These are phyloP conservation scores for Geotrichum carabidarum DNA, from an alignment of 1,139 yeast genomes.

Conservation along the genomic window DNA sequence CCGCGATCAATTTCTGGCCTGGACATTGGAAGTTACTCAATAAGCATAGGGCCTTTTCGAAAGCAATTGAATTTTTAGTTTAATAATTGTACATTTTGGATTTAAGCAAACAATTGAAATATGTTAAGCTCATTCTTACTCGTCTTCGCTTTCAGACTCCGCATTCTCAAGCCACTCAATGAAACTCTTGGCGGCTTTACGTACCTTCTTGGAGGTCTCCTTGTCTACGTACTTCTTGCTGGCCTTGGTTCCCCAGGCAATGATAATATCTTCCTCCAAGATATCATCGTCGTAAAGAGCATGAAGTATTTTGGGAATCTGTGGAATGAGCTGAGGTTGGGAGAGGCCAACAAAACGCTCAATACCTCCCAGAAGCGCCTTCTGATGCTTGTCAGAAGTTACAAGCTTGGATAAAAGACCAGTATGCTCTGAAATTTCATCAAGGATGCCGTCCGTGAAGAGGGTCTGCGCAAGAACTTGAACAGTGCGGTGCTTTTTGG, in stretches of 20 bases:
- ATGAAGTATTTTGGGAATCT: conserved; percentile 76
- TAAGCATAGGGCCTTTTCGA: not conserved
- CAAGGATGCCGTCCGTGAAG: conserved; percentile 72
- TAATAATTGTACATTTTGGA: not conserved
- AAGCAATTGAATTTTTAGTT: not conserved
- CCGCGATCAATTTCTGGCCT: conserved; percentile 1
- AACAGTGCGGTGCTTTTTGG: conserved; percentile 67
- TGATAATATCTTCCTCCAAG: conserved; percentile 72
- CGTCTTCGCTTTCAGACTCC: conserved; percentile 52
- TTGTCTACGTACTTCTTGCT: conserved; percentile 92
- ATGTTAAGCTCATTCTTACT: conserved; percentile 13
- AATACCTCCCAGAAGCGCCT: conserved; percentile 88
- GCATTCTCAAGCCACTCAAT: conserved; percentile 93
- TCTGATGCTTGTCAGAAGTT: conserved; percentile 60
- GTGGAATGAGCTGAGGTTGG: conserved; percentile 66
- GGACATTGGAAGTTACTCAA: conserved; percentile 4
- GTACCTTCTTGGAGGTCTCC: conserved; percentile 86
- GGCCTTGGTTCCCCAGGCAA: conserved; percentile 85
- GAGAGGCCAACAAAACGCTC: conserved; percentile 88
- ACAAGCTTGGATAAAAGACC: conserved; percentile 79
- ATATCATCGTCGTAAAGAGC: conserved; percentile 78
- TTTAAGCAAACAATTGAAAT: not conserved
- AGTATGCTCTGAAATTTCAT: conserved; percentile 68
- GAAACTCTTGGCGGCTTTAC: conserved; percentile 94
- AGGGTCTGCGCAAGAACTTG: conserved; percentile 90